phyloP scores from a whole-genome alignment of 192 early-diverging fungal species.

The Nowakowskiella sp. region DNA sequence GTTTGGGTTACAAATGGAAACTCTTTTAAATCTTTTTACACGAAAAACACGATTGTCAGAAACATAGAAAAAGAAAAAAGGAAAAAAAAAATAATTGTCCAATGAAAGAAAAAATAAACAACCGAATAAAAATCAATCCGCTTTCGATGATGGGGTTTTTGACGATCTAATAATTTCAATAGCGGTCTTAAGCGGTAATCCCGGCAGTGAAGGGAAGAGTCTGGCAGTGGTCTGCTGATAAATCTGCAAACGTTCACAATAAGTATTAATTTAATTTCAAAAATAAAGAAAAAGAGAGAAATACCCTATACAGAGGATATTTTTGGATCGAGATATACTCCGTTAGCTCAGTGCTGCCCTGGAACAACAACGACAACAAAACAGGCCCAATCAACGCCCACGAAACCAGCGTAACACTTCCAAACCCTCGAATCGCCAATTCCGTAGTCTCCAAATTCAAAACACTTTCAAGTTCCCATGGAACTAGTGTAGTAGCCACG shows the following conservation, averaged over 20 bases:
- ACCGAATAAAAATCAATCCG: too few species aligned
- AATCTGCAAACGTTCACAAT: constrained; percentile 4
- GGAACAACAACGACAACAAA: constrained; percentile 61
- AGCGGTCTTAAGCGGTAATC: constrained; percentile 5
- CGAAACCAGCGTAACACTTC: constrained; percentile 1
- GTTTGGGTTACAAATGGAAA: too few species aligned
- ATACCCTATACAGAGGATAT: constrained; percentile 67
- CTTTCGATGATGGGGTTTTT: too few species aligned
- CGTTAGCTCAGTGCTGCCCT: constrained; percentile 38
- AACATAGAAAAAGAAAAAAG: too few species aligned
- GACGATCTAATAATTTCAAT: too few species aligned
- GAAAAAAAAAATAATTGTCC: too few species aligned
- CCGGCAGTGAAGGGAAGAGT: constrained; percentile 45
- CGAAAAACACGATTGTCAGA: too few species aligned
- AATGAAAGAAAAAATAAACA: too few species aligned
- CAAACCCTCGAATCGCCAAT: constrained; percentile 12
- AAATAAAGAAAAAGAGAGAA: not conserved
- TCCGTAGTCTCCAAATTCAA: constrained; percentile 18
- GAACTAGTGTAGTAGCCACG: constrained; percentile 33
- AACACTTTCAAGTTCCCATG: constrained; percentile 8
- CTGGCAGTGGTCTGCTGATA: constrained; percentile 54
- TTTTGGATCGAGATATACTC: constrained; percentile 52
- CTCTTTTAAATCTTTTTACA: too few species aligned
- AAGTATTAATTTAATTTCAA: not conserved
- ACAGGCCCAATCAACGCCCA: constrained; percentile 41